These are phyloP conservation scores for Guillardia theta DNA, from an alignment of 78 protist genomes.

Conservation along the genomic window DNA sequence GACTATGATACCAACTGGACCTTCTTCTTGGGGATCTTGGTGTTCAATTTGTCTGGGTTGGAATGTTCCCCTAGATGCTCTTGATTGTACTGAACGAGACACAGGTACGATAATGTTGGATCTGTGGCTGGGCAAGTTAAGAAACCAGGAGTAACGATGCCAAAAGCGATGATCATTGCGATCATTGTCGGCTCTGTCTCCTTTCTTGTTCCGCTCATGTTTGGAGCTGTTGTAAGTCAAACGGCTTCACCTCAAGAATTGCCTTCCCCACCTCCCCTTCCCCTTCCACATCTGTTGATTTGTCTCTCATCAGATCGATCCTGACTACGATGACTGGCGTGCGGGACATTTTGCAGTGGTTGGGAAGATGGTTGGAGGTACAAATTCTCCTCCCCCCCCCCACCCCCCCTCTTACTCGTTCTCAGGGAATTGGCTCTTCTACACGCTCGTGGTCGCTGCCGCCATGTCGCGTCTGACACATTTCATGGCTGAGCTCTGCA, in stretches of 20 bases:
- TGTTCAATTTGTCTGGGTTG: neutral
- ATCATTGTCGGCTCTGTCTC: neutral
- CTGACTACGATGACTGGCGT: neutral
- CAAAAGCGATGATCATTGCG: neutral
- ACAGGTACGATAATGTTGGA: constrained; percentile 15
- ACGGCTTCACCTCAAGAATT: too few species aligned
- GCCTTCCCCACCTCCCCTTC: too few species aligned
- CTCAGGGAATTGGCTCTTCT: constrained; percentile 8
- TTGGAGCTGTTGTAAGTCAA: neutral
- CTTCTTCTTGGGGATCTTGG: constrained; percentile 6
- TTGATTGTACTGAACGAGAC: too few species aligned
- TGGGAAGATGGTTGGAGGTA: neutral
- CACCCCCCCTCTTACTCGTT: too few species aligned
- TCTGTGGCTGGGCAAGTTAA: neutral
- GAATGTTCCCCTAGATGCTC: neutral
- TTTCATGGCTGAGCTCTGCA: constrained; percentile 31
- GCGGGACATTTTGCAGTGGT: neutral
- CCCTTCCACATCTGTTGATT: too few species aligned
- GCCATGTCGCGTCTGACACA: neutral
- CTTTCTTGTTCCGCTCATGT: neutral
- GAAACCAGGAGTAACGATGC: neutral
- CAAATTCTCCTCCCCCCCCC: too few species aligned
- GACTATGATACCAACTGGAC: constrained; percentile 22
- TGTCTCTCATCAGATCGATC: too few species aligned
- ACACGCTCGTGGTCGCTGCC: neutral